Base-by-base conservation (phyloP, 768 basidiomycete species). In the Dendrothele bispora region DNA sequence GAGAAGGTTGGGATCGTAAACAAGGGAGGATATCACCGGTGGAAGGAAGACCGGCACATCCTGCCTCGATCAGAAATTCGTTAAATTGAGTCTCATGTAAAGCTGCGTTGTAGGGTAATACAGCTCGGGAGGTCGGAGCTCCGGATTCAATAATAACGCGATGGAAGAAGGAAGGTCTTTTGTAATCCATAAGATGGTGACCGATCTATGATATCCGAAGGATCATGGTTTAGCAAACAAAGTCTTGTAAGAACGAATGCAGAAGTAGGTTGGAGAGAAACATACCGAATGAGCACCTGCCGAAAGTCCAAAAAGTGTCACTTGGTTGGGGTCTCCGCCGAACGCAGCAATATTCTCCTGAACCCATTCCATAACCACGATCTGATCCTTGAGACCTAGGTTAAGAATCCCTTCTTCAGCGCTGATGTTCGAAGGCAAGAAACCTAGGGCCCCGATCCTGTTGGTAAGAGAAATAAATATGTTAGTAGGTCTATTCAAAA, bases 361-460 rank as follows among this genome's bases (percentile, higher is more conserved):
- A 5, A 68, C 57, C 69, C 69, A 71, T 24, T 67, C 60, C 18
- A 71, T 48, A 0, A 67, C 64, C 0, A 61, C 62, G 7, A 65
- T 57, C 43, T 70, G 67, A 51, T 72, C 70, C n/a, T 66, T 58
- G 14, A 70, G 48, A 7, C 69, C 69, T 1, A 57, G 62, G 44
- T 71, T 71, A 2, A 63, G 51, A 21, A 60, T 60, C 7, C 67
- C 65, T 41, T 68, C 59, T 18, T 55, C 59, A 28, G 42, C 41
- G 5, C 68, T 48, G n/a, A 60, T 55, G 24, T 60, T 54, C 28
- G 63, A 55, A 29, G 60, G 56, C 24, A 65, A 56, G 57, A 60
- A 68, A 7, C 53, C 61, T 20, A 54, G 55, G 15, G 56, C 41
- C 5, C 57, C 59, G 3, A 60, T 50, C 0, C 55, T 58, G 39